Conservation (phyloP, 1,139 yeast genomes). For the Yamadazyma atmosphaerica region DNA sequence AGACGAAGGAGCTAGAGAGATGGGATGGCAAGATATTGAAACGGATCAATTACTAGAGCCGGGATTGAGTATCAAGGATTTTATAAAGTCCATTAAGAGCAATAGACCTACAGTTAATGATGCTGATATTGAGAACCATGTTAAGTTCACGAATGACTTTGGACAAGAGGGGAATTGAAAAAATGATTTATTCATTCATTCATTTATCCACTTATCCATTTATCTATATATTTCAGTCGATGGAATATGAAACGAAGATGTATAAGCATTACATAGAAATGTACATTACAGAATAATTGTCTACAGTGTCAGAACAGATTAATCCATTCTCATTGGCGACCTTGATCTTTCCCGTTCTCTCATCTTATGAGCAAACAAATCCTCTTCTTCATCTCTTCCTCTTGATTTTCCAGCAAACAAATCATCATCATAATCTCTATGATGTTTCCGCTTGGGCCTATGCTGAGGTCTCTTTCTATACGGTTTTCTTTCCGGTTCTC, state of each 20-base stretch:
- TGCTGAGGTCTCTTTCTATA: constrained; percentile 11
- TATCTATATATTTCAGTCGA: too few relatives aligned
- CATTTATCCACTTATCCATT: too few relatives aligned
- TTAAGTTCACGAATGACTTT: constrained; percentile 87
- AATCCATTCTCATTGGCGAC: constrained; percentile 15
- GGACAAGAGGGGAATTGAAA: constrained; percentile 90
- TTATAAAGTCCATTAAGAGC: constrained; percentile 85
- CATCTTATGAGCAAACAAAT: constrained; percentile 37
- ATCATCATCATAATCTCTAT: constrained; percentile 26
- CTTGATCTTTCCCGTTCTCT: constrained; percentile 13
- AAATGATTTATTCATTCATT: too few relatives aligned
- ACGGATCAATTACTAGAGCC: constrained; percentile 92
- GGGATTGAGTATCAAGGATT: constrained; percentile 84
- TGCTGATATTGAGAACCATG: constrained; percentile 77
- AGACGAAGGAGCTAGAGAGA: constrained; percentile 78
- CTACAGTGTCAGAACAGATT: too few relatives aligned
- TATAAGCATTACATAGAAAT: background rate
- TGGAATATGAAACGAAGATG: too few relatives aligned
- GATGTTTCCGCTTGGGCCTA: constrained; percentile 10
- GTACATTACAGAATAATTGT: too few relatives aligned
- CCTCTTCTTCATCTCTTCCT: constrained; percentile 29
- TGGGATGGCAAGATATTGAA: constrained; percentile 90
- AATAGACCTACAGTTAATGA: constrained; percentile 95
- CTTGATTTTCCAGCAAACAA: constrained; percentile 27
- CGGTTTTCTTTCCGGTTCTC: constrained; percentile 64